These are phyloP conservation scores for Nemania abortiva DNA, from an alignment of 2,329 filamentous ascomycete genomes.

Conservation along the genomic window DNA sequence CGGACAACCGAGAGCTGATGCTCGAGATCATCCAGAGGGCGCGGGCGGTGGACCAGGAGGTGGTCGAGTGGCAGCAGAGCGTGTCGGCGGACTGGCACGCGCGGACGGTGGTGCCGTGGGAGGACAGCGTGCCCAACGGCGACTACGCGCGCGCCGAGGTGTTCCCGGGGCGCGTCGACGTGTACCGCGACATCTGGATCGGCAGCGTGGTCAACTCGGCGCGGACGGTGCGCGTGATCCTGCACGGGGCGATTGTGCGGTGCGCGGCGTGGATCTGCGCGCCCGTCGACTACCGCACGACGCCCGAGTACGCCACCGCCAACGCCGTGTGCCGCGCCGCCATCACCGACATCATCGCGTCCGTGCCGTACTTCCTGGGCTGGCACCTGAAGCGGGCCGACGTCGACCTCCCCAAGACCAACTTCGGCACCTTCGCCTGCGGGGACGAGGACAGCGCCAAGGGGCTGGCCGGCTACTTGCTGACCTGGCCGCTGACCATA, in stretches of 20 bases:
- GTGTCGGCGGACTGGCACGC: constrained; percentile 64
- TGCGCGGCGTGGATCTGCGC: constrained; percentile 71
- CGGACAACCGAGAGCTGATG: constrained; percentile 64
- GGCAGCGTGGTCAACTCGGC: constrained; percentile 69
- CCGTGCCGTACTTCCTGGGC: constrained; percentile 71
- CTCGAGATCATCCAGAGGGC: constrained; percentile 64
- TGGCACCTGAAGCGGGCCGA: constrained; percentile 65
- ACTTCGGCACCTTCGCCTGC: constrained; percentile 61
- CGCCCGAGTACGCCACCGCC: constrained; percentile 70
- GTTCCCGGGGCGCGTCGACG: constrained; percentile 70
- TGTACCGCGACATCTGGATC: constrained; percentile 70
- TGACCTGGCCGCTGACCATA: constrained; percentile 69
- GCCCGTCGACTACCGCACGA: constrained; percentile 72
- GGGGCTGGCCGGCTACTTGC: constrained; percentile 68
- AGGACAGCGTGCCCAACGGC: constrained; percentile 64
- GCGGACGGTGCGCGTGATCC: constrained; percentile 65
- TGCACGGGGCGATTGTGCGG: constrained; percentile 67
- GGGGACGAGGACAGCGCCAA: constrained; percentile 64
- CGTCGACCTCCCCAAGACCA: constrained; percentile 46
- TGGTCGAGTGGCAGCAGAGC: constrained; percentile 63
- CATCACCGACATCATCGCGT: constrained; percentile 70
- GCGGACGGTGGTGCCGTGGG: constrained; percentile 66
- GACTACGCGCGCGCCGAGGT: constrained; percentile 67
- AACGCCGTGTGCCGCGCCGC: constrained; percentile 63
- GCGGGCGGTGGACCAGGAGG: constrained; percentile 65